phyloP scores from a whole-genome alignment of 176 grass and related monocot species.

The Puccinellia tenuiflora region DNA sequence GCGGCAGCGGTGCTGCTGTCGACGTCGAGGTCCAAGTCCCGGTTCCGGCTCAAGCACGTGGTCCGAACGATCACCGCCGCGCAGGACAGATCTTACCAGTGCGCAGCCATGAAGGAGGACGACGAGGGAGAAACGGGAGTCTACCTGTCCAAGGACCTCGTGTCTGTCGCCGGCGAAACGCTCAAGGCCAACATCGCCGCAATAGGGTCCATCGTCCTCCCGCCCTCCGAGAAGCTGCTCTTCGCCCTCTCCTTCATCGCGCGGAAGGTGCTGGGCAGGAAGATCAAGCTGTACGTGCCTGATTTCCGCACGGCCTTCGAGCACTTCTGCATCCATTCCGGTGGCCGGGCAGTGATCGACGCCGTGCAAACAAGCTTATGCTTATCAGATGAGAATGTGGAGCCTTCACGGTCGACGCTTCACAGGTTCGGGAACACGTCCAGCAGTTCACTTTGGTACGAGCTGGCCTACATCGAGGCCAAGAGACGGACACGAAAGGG shows the following conservation, averaged over 20 bases:
- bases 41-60: constrained; percentile 24
- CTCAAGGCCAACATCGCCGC: constrained; percentile 24
- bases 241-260: not conserved
- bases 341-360: constrained; percentile 65
- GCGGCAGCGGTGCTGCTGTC: not conserved
- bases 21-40: not conserved
- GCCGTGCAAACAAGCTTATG: constrained; percentile 4
- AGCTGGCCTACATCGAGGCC: constrained; percentile 31
- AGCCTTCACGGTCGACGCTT: constrained; percentile 25
- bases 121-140: not conserved
- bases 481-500: not conserved
- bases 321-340: constrained; percentile 82
- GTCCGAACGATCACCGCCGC: constrained; percentile 23
- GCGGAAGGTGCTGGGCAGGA: not conserved
- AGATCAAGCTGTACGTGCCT: constrained; percentile 19
- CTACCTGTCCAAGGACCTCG: constrained; percentile 23
- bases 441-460: constrained; percentile 38
- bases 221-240: constrained; percentile 6
- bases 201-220: constrained; percentile 1
- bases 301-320: constrained; percentile 55
- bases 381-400: constrained; percentile 5
- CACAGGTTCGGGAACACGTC: constrained; percentile 48
- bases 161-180: not conserved
- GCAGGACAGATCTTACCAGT: not conserved
- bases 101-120: constrained; percentile 12